phyloP scores from a whole-genome alignment of 805 yeast genomes.

The Wickerhamomyces canadensis region DNA sequence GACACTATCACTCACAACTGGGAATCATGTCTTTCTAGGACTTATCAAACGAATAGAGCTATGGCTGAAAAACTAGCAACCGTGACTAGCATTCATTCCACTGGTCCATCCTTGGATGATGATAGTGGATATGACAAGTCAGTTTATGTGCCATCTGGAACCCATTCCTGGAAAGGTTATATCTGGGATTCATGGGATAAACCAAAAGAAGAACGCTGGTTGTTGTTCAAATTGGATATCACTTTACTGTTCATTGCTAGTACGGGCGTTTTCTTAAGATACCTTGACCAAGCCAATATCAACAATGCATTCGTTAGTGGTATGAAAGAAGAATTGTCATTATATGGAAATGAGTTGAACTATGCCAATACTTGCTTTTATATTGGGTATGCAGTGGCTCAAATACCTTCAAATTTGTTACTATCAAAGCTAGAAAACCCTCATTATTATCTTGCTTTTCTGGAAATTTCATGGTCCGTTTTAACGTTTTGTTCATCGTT shows the following conservation, averaged over 20 bases:
- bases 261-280: constrained; percentile 26
- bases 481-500: constrained; percentile 44
- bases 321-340: constrained; percentile 40
- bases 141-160: no score
- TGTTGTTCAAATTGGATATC: constrained; percentile 5
- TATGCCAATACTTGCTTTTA: constrained; percentile 45
- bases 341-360: constrained; percentile 50
- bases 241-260: constrained; percentile 5
- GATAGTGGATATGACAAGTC: no score
- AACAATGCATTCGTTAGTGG: constrained; percentile 52
- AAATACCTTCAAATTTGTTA: constrained; percentile 47
- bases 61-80: no score
- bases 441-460: constrained; percentile 33
- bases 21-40: no score
- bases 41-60: no score
- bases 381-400: constrained; percentile 46
- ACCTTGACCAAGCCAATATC: constrained; percentile 45
- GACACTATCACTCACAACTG: no score
- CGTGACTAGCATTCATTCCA: no score
- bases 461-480: constrained; percentile 51
- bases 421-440: constrained; percentile 38
- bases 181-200: constrained; percentile 11
- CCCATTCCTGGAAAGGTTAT: constrained; percentile 8
- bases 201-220: constrained; percentile 5
- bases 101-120: no score